Evolutionary conservation across 2,329 filamentous ascomycete species (phyloP).

Genomic region (Colletotrichum zoysiae): DNA sequence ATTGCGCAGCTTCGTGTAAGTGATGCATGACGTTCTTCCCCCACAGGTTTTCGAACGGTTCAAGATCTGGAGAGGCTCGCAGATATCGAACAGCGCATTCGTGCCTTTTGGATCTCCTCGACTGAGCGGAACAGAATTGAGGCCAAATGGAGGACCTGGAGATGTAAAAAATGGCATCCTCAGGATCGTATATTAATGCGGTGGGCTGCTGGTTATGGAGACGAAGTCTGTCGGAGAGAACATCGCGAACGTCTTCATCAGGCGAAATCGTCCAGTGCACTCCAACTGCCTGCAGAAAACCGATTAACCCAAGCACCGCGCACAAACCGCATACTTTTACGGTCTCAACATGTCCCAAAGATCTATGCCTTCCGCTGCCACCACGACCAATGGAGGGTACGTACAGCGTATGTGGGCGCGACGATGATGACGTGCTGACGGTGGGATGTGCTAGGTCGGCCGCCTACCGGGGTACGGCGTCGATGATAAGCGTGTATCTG

Average conservation of each 20-base stretch:
- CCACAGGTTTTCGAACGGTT: neutral
- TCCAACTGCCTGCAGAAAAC: constrained; percentile 1
- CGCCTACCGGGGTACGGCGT: neutral
- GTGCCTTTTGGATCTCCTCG: constrained; percentile 24
- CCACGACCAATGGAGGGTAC: constrained; percentile 24
- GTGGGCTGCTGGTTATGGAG: neutral
- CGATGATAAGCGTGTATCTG: constrained; percentile 23
- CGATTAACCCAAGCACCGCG: neutral
- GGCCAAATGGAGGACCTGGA: neutral
- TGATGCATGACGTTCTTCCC: constrained; percentile 7
- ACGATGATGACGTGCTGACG: constrained; percentile 13
- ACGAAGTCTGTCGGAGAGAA: neutral
- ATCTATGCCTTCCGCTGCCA: constrained; percentile 16
- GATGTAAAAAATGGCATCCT: neutral
- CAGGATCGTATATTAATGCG: constrained; percentile 23
- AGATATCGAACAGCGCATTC: constrained; percentile 21
- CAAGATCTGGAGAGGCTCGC: constrained; percentile 1
- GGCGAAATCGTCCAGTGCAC: neutral
- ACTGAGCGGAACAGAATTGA: constrained; percentile 8
- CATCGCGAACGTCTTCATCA: neutral
- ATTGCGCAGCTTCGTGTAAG: constrained; percentile 24
- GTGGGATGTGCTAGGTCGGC: neutral
- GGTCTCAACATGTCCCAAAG: constrained; percentile 27
- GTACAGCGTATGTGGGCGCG: neutral
- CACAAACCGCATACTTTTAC: neutral